Conservation (phyloP, 495 filamentous ascomycete genomes). For the Hyaloscypha bicolor region DNA sequence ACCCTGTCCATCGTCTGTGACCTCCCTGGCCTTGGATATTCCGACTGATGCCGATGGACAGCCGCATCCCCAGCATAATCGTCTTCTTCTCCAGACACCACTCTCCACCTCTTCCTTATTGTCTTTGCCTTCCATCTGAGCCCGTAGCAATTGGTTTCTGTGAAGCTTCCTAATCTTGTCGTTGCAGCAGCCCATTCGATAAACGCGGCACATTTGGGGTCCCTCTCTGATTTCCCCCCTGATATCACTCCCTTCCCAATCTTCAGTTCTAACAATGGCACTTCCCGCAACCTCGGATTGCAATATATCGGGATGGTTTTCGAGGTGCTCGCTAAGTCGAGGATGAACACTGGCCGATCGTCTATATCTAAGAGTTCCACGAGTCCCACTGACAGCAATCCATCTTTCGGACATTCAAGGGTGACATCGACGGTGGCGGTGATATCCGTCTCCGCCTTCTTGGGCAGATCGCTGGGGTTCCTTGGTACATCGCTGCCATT, state of each 20-base stretch:
- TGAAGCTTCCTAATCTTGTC: not conserved
- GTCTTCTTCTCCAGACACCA: conserved; percentile 12
- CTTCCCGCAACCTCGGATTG: conserved; percentile 15
- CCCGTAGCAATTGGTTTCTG: conserved; percentile 2
- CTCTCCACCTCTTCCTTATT: conserved; percentile 20
- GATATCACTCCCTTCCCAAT: not conserved
- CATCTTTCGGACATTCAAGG: not conserved
- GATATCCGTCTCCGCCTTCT: not conserved
- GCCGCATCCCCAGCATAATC: not conserved
- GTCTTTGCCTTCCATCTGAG: conserved; percentile 18
- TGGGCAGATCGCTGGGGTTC: not conserved
- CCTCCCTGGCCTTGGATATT: not conserved
- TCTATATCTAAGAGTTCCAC: conserved; percentile 23
- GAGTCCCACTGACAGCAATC: conserved; percentile 6
- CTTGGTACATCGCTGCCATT: not conserved
- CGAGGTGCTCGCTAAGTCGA: conserved; percentile 12
- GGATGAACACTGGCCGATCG: conserved; percentile 20
- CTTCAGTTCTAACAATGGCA: conserved; percentile 2
- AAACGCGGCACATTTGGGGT: conserved; percentile 7
- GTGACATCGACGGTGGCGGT: not conserved
- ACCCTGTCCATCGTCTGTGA: not conserved
- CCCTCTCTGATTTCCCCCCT: not conserved
- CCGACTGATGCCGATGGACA: not conserved
- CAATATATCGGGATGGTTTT: conserved; percentile 14
- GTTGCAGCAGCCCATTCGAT: conserved; percentile 16